A percentile compares a stretch with the other conserved stretches of the same genome.
Evolutionary conservation across 1,139 yeast species (phyloP).

Genomic region (Hyphopichia khmerensis): DNA sequence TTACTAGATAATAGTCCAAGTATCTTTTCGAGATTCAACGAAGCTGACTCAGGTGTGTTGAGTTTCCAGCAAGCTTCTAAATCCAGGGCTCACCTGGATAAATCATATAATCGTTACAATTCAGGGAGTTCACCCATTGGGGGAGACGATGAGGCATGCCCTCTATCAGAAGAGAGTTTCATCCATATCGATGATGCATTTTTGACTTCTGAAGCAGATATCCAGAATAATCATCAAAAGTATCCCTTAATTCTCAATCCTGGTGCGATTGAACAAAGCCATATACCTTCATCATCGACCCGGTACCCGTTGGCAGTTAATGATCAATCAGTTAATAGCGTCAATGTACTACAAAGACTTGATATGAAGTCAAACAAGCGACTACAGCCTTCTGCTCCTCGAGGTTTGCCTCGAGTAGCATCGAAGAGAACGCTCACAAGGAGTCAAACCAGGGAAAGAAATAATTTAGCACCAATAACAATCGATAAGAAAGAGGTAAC

Average conservation of each 20-base stretch:
- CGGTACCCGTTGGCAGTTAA: not conserved
- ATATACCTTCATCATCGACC: not conserved
- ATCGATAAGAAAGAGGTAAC: too few species aligned
- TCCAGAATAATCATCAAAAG: not conserved
- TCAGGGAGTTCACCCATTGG: not conserved
- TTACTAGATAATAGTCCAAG: not conserved
- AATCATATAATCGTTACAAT: not conserved
- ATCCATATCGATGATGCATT: conserved; percentile 17
- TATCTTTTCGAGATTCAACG: not conserved
- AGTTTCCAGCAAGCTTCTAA: not conserved
- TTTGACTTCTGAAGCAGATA: conserved; percentile 16
- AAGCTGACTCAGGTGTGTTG: not conserved
- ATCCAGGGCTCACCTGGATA: too few species aligned
- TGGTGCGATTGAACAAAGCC: conserved; percentile 6
- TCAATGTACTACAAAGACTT: too few species aligned
- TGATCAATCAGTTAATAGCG: too few species aligned
- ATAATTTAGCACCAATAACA: too few species aligned
- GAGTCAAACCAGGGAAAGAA: too few species aligned
- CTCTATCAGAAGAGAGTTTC: not conserved
- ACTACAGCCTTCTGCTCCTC: too few species aligned
- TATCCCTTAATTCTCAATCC: not conserved
- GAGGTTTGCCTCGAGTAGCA: too few species aligned
- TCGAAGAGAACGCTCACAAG: too few species aligned
- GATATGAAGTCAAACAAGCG: too few species aligned
- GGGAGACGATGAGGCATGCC: not conserved